Conservation (phyloP, 352 stramenopile species). For the Globisporangium middletonii region DNA sequence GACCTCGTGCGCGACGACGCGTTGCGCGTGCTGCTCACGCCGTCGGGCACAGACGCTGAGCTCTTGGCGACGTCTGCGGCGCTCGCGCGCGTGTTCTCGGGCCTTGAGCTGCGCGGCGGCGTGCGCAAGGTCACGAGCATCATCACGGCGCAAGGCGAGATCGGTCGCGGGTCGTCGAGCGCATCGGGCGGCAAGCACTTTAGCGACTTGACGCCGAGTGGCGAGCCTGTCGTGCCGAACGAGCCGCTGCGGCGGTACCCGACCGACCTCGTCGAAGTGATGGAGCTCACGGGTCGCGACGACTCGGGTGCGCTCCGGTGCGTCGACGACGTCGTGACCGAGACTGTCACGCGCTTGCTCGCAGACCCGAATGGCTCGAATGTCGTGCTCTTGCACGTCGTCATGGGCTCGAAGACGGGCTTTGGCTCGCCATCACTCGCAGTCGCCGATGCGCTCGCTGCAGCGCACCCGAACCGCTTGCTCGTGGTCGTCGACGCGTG, state of each 20-base stretch:
- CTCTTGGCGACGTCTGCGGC: slow-evolving; percentile 69
- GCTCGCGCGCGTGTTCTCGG: slow-evolving; percentile 53
- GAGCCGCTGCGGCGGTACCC: slow-evolving; percentile 55
- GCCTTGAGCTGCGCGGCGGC: slow-evolving; percentile 27
- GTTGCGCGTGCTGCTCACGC: slow-evolving; percentile 63
- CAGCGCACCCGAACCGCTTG: slow-evolving; percentile 59
- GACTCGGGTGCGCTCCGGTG: slow-evolving; percentile 43
- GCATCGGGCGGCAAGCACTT: slow-evolving; percentile 79
- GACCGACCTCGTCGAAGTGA: slow-evolving; percentile 51
- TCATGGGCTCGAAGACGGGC: slow-evolving; percentile 84
- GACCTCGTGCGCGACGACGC: slow-evolving; percentile 46
- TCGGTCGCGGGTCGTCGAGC: slow-evolving; percentile 70
- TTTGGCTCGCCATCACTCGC: slow-evolving; percentile 73
- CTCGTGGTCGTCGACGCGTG: slow-evolving; percentile 85
- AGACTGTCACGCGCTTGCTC: slow-evolving; percentile 42
- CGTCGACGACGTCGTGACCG: slow-evolving; percentile 35
- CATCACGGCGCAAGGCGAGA: slow-evolving; percentile 78
- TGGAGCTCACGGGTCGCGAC: slow-evolving; percentile 53
- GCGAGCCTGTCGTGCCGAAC: slow-evolving; percentile 33
- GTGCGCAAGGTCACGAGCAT: slow-evolving; percentile 72
- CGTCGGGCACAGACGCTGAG: slow-evolving; percentile 85
- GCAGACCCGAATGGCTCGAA: slow-evolving; percentile 29
- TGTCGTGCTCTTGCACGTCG: slow-evolving; percentile 81
- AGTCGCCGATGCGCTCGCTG: slow-evolving; percentile 40
- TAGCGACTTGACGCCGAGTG: slow-evolving; percentile 71